phyloP scores from a whole-genome alignment of 1,284 basidiomycete species.

The Cutaneotrichosporon sp. region DNA sequence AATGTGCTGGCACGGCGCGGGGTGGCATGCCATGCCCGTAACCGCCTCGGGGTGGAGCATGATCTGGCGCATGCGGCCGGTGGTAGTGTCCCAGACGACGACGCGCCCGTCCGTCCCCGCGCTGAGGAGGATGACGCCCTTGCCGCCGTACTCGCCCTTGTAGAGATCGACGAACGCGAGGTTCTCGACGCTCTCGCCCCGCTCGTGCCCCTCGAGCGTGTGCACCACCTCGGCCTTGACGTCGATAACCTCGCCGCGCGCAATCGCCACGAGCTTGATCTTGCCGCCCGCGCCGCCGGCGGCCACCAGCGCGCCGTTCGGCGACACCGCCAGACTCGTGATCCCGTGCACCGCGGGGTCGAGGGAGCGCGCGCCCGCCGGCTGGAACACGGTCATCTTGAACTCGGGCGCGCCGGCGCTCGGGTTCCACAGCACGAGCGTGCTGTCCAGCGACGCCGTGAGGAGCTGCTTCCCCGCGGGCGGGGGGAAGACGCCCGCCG shows the following conservation, averaged over 20 bases:
- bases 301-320: constrained; percentile 79
- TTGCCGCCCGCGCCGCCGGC: constrained; percentile 83
- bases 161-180: constrained; percentile 81
- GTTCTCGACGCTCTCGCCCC: constrained; percentile 87
- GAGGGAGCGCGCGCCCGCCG: constrained; percentile 62
- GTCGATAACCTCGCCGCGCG: constrained; percentile 78
- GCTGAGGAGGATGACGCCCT: constrained; percentile 71
- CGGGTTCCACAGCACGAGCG: constrained; percentile 90
- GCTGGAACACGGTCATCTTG: constrained; percentile 51
- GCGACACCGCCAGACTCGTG: constrained; percentile 81
- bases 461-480: constrained; percentile 76
- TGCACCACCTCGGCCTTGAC: constrained; percentile 58
- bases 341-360: constrained; percentile 65
- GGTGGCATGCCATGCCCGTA: constrained; percentile 73
- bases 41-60: constrained; percentile 67
- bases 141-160: constrained; percentile 58
- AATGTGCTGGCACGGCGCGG: constrained; percentile 66
- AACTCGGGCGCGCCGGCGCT: constrained; percentile 66
- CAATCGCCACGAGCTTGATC: constrained; percentile 80
- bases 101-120: constrained; percentile 92
- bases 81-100: constrained; percentile 89
- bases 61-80: constrained; percentile 77
- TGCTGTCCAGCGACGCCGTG: constrained; percentile 81
- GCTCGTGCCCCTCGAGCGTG: constrained; percentile 77
- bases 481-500: constrained; percentile 81